Percentiles rank a stretch among this genome's conserved stretches.
Evolutionary conservation across 768 basidiomycete genomes (phyloP).

Genomic region (Boletus reticuloceps): DNA sequence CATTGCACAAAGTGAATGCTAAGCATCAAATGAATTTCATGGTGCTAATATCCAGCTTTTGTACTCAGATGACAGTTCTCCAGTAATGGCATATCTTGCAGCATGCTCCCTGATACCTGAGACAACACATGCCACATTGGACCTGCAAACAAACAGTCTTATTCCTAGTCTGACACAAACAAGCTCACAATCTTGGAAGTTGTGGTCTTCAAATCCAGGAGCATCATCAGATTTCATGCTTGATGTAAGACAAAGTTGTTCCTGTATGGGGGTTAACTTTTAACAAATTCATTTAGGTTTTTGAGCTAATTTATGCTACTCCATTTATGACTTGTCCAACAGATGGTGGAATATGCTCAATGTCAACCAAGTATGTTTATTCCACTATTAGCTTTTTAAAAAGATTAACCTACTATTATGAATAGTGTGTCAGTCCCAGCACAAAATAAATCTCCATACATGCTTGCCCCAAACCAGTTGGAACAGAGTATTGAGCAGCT

Average conservation of each 20-base stretch:
- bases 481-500: neutral
- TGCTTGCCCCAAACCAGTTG: neutral
- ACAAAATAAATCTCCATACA: neutral
- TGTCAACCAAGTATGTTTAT: neutral
- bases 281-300: neutral
- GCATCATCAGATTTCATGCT: neutral
- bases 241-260: neutral
- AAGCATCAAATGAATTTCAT: neutral
- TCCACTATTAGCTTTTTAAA: too few species aligned
- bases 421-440: neutral
- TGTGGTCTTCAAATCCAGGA: neutral
- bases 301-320: fast-evolving
- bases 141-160: constrained; percentile 2
- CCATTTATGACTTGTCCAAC: neutral
- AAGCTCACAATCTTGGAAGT: neutral
- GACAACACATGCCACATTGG: neutral
- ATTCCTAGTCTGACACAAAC: neutral
- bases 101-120: constrained; percentile 6
- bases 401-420: neutral
- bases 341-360: neutral
- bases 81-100: constrained; percentile 3
- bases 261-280: too few species aligned
- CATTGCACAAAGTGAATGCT: neutral
- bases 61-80: neutral
- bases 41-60: neutral